Evolutionary conservation across 1,284 basidiomycete species (phyloP).

Genomic region (Puccinia triticina): DNA sequence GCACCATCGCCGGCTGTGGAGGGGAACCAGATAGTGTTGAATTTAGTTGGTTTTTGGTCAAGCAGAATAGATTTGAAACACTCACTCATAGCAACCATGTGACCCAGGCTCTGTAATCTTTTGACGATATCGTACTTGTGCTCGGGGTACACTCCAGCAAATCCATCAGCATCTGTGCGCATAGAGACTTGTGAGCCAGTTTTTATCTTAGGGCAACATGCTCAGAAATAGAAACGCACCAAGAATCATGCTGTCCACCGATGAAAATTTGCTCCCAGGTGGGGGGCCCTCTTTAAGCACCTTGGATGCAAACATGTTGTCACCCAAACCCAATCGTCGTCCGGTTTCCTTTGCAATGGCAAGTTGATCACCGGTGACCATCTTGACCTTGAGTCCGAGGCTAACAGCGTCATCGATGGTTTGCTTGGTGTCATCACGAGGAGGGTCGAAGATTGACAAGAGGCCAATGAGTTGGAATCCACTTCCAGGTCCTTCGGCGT

Average conservation of each 20-base stretch:
- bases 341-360: slow-evolving; percentile 99
- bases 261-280: slow-evolving; percentile 73
- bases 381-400: slow-evolving; percentile 97
- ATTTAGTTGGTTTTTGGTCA: background rate
- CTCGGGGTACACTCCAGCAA: slow-evolving; percentile 88
- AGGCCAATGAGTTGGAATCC: slow-evolving; percentile 97
- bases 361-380: slow-evolving; percentile 99
- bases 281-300: slow-evolving; percentile 87
- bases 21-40: background rate
- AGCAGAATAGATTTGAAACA: background rate
- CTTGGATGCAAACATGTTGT: slow-evolving; percentile 96
- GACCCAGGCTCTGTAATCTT: slow-evolving; percentile 79
- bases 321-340: slow-evolving; percentile 89
- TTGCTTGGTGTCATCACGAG: slow-evolving; percentile 97
- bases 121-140: slow-evolving; percentile 69
- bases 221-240: slow-evolving; percentile 1
- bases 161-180: slow-evolving; percentile 80
- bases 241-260: slow-evolving; percentile 76
- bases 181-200: background rate
- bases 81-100: slow-evolving; percentile 49
- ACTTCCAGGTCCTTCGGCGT: slow-evolving; percentile 77
- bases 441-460: slow-evolving; percentile 95
- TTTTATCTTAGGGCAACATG: background rate
- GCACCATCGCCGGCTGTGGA: slow-evolving; percentile 88
- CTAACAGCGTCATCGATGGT: slow-evolving; percentile 95